phyloP scores from a whole-genome alignment of 202 grass and related monocot species.

The Digitaria exilis region DNA sequence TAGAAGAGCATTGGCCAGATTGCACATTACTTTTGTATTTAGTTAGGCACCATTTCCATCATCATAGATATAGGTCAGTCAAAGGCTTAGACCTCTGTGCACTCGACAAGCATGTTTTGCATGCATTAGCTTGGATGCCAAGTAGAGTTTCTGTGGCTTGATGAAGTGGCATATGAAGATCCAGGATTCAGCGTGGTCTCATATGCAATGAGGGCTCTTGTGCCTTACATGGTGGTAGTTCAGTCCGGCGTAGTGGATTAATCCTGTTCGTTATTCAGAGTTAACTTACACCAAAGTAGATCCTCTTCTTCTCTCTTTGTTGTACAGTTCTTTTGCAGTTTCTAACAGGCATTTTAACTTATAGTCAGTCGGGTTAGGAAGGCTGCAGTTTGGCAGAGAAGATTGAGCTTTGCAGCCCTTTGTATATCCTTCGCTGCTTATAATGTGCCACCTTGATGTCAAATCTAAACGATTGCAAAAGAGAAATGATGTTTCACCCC shows the following conservation, averaged over 20 bases:
- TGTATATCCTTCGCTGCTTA: constrained; percentile 53
- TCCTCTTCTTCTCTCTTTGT: constrained; percentile 36
- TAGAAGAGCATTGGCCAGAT: constrained; percentile 39
- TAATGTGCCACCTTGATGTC: constrained; percentile 28
- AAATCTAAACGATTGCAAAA: constrained; percentile 43
- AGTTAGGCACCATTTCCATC: constrained; percentile 31
- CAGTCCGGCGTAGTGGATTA: constrained; percentile 49
- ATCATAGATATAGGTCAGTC: constrained; percentile 29
- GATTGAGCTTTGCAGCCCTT: constrained; percentile 41
- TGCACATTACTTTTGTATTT: constrained; percentile 38
- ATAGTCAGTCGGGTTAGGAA: constrained; percentile 36
- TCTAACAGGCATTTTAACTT: constrained; percentile 56
- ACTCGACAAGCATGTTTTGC: constrained; percentile 46
- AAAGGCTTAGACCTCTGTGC: constrained; percentile 45
- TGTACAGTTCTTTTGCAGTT: constrained; percentile 58
- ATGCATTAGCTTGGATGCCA: constrained; percentile 42
- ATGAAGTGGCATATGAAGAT: constrained; percentile 54
- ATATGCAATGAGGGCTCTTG: constrained; percentile 47
- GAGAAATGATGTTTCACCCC: constrained; percentile 24
- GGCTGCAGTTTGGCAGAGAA: constrained; percentile 38
- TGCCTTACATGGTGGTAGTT: constrained; percentile 40
- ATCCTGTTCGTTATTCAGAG: constrained; percentile 54
- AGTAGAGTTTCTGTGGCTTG: constrained; percentile 45
- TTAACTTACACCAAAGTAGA: constrained; percentile 56
- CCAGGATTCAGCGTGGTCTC: constrained; percentile 35